A percentile compares a stretch with the other conserved stretches of the same genome.
Evolutionary conservation across 2,329 filamentous ascomycete species (phyloP).

Genomic region (Fusarium sp.): DNA sequence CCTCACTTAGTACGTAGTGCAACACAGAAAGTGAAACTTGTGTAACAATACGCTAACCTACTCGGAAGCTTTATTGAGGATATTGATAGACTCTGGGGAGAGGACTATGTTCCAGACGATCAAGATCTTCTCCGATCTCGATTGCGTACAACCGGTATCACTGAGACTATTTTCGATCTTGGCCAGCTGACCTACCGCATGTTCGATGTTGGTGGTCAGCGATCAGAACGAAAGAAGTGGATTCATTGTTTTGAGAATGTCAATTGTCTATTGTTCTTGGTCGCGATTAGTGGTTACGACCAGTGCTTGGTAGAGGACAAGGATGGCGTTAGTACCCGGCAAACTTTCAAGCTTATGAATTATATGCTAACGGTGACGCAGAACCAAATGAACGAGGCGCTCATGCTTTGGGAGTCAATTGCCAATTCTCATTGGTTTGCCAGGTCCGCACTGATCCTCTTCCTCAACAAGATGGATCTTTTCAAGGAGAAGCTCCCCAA

Average conservation of each 20-base stretch:
- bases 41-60: constrained; percentile 31
- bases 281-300: constrained; percentile 95
- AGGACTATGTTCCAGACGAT: constrained; percentile 87
- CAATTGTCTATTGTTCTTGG: constrained; percentile 90
- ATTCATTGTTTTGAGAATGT: constrained; percentile 97
- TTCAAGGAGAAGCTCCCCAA: constrained; percentile 81
- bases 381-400: constrained; percentile 92
- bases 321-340: constrained; percentile 79
- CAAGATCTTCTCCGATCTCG: constrained; percentile 94
- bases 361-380: constrained; percentile 52
- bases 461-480: constrained; percentile 89
- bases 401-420: constrained; percentile 89
- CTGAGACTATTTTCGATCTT: constrained; percentile 92
- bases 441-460: constrained; percentile 83
- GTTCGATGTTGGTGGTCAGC: constrained; percentile 94
- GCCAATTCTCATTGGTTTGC: constrained; percentile 90
- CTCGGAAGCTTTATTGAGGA: constrained; percentile 81
- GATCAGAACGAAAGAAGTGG: constrained; percentile 97
- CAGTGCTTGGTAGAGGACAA: constrained; percentile 97
- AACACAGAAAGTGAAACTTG: background rate
- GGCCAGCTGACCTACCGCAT: constrained; percentile 95
- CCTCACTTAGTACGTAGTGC: constrained; percentile 80
- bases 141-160: constrained; percentile 93
- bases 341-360: background rate
- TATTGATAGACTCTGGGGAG: constrained; percentile 79